These are phyloP conservation scores for Aspergillus sp. DNA, from an alignment of 2,329 filamentous ascomycete species.

Conservation along the genomic window DNA sequence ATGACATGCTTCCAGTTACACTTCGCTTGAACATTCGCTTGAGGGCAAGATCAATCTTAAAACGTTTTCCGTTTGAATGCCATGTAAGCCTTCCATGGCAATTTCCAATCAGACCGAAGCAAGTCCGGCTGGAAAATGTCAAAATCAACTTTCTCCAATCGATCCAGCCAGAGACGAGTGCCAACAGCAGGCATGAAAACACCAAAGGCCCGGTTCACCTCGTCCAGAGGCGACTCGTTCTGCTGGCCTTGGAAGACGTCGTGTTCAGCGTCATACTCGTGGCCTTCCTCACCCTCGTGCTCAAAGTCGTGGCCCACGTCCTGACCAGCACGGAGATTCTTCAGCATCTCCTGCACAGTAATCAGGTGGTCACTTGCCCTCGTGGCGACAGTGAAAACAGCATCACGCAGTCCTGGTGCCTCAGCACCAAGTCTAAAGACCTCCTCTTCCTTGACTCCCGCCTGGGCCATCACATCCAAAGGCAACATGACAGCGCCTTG, in stretches of 20 bases:
- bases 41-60: constrained; percentile 17
- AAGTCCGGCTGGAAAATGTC: constrained; percentile 67
- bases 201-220: constrained; percentile 66
- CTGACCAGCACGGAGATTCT: constrained; percentile 67
- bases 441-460: constrained; percentile 79
- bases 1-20: neutral
- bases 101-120: constrained; percentile 68
- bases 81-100: constrained; percentile 74
- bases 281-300: constrained; percentile 72
- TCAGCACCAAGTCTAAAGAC: constrained; percentile 74
- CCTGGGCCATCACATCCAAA: constrained; percentile 81
- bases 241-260: constrained; percentile 41
- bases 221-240: constrained; percentile 36
- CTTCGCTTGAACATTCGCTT: neutral
- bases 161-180: constrained; percentile 71
- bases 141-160: constrained; percentile 76
- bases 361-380: constrained; percentile 94
- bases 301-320: constrained; percentile 84
- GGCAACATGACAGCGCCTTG: constrained; percentile 73
- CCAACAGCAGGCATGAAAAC: constrained; percentile 76
- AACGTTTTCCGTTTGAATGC: constrained; percentile 53
- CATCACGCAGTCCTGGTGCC: constrained; percentile 80
- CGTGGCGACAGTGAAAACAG: constrained; percentile 87
- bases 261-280: constrained; percentile 42
- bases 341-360: constrained; percentile 86